Evolutionary conservation across 2,329 filamentous ascomycete genomes (phyloP), one percentile per base, ranked within the genome.

Genomic region (Monosporascus sp.): DNA sequence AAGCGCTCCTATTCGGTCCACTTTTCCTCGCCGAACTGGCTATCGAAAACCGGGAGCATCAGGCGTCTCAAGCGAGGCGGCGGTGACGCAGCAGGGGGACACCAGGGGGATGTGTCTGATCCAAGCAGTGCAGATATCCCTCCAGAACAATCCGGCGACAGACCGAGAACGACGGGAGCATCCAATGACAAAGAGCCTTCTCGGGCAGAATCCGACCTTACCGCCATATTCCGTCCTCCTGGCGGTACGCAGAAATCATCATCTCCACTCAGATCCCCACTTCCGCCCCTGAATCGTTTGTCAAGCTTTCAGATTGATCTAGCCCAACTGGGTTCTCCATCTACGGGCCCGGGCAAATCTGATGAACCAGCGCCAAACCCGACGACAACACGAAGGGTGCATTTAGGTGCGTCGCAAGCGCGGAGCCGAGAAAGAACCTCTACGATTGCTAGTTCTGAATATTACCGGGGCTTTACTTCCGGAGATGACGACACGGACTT

Each of bases 401-500:
- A 52, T 44, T 69, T 66, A 11, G 60, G 67, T 52, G 49, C 51
- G 7, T 69, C 65, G 11, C 60, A 68, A 19, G 57, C 63, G 24
- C 63, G 65, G 7, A 68, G 66, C 20, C 51, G 78, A n/a, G 82
- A 85, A 60, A 76, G 80, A 51, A 75, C 80, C 19, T 89, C 86
- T 24, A 88, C 85, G 27, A 76, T 87, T 58, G 81, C 84, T 56
- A 86, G 85, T 55, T 90, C 86, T 27, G 88, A 91, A 61, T 80
- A 82, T 64, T 86, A 90, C 56, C 81, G 82, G 60, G 83, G 80
- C 47, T 80, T 85, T 60, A 75, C 73, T n/a, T 89, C 84, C 11
- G 81, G 81, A 22, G 88, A 91, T 54, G 88, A 91, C 62, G 88
- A 91, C 62, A 85, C 84, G n/a, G 88, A 91, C 66, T 84, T 87